Percentiles rank a stretch among this genome's conserved stretches.
phyloP scores from a whole-genome alignment of 306 rosid genomes.

The Medicago arabica region DNA sequence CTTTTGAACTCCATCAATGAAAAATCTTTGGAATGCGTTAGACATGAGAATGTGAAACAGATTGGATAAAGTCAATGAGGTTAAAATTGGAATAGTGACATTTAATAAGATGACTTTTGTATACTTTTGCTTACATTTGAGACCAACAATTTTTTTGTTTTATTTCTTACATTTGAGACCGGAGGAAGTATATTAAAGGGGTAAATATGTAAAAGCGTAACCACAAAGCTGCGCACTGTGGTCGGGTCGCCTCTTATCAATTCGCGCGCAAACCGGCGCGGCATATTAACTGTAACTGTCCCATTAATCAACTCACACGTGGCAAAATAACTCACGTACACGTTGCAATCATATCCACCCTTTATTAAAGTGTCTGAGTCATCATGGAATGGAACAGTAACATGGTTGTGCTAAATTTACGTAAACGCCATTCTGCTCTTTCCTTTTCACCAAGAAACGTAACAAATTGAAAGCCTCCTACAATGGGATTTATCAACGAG shows the following conservation, averaged over 20 bases:
- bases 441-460: constrained; percentile 36
- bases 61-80: too few relatives aligned
- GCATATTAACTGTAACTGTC: constrained; percentile 29
- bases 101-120: too few relatives aligned
- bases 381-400: constrained; percentile 7
- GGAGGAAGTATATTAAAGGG: not conserved
- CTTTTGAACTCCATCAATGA: too few relatives aligned
- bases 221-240: not conserved
- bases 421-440: constrained; percentile 38
- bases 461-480: constrained; percentile 3
- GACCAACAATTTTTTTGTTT: too few relatives aligned
- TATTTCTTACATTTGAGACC: too few relatives aligned
- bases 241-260: constrained; percentile 3
- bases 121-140: too few relatives aligned
- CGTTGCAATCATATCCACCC: not conserved
- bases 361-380: not conserved
- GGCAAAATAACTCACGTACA: not conserved
- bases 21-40: too few relatives aligned
- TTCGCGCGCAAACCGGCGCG: constrained; percentile 7
- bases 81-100: too few relatives aligned
- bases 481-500: not conserved
- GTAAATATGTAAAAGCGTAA: not conserved
- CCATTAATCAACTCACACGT: not conserved
- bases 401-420: constrained; percentile 43
- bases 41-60: too few relatives aligned